Conservation (phyloP, 148 eudicot genomes). For the Diospyros kaki region DNA sequence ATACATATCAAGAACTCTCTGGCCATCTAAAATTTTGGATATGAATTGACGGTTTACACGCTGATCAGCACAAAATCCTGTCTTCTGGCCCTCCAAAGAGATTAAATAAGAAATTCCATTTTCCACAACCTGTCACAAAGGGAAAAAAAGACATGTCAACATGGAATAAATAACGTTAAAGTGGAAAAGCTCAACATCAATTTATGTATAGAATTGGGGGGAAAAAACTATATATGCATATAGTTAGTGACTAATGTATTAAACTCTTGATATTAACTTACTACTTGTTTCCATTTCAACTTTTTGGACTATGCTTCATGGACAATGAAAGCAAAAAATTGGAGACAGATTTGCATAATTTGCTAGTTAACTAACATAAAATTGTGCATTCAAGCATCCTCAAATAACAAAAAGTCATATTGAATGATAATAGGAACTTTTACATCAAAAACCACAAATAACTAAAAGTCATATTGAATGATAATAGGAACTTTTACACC, state of each 20-base stretch:
- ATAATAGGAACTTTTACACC: too few species aligned
- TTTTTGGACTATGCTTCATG: too few species aligned
- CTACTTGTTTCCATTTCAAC: neutral
- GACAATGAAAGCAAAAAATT: too few species aligned
- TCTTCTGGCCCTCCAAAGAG: constrained; percentile 89
- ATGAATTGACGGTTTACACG: constrained; percentile 90
- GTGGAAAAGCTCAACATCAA: neutral
- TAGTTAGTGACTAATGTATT: neutral
- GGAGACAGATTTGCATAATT: too few species aligned
- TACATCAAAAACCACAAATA: too few species aligned
- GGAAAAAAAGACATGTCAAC: constrained; percentile 1
- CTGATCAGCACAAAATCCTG: constrained; percentile 96
- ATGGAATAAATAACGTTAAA: neutral
- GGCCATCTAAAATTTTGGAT: constrained; percentile 61
- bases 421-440: too few species aligned
- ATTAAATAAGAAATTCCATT: constrained; percentile 60
- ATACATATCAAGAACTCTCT: constrained; percentile 74
- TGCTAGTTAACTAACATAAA: too few species aligned
- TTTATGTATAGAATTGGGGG: neutral
- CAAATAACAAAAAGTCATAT: too few species aligned
- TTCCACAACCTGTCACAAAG: constrained; percentile 61
- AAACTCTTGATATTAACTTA: neutral
- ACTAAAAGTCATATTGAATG: too few species aligned
- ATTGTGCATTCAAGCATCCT: too few species aligned
- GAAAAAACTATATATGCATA: neutral